Percentiles rank a stretch among this genome's conserved stretches.
Evolutionary conservation across 371 early-diverging fungal species (phyloP).

Genomic region (Phascolomyces articulosus): DNA sequence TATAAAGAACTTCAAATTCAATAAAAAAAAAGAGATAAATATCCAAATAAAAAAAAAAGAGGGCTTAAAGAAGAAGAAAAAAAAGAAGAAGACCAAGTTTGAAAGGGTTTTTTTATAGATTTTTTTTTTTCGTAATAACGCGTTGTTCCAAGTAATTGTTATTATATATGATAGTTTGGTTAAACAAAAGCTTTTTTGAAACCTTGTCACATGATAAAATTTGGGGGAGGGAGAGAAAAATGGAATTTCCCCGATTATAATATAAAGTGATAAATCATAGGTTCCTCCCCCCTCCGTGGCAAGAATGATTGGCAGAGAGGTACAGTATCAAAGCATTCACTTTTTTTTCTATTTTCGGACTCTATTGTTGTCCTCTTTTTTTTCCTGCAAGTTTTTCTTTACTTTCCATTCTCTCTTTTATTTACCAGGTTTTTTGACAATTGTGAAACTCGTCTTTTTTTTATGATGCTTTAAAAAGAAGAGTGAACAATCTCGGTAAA

Average conservation of each 20-base stretch:
- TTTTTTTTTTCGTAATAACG: neutral
- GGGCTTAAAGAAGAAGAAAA: neutral
- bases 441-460: constrained; percentile 13
- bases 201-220: constrained; percentile 4
- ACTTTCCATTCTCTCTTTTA: neutral
- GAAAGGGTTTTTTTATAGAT: neutral
- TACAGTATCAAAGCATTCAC: no score
- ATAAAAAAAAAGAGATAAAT: no score
- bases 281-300: neutral
- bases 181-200: neutral
- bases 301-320: constrained; percentile 4
- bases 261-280: neutral
- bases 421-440: constrained; percentile 13
- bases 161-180: no score
- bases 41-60: no score
- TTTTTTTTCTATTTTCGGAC: neutral
- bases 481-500: neutral
- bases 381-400: neutral
- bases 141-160: no score
- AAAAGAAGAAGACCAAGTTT: neutral
- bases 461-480: no score
- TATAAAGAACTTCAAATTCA: no score
- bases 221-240: neutral
- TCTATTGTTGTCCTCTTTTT: neutral
- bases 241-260: neutral